Evolutionary conservation across 148 eudicot species (phyloP).

Genomic region (Diospyros lotus): DNA sequence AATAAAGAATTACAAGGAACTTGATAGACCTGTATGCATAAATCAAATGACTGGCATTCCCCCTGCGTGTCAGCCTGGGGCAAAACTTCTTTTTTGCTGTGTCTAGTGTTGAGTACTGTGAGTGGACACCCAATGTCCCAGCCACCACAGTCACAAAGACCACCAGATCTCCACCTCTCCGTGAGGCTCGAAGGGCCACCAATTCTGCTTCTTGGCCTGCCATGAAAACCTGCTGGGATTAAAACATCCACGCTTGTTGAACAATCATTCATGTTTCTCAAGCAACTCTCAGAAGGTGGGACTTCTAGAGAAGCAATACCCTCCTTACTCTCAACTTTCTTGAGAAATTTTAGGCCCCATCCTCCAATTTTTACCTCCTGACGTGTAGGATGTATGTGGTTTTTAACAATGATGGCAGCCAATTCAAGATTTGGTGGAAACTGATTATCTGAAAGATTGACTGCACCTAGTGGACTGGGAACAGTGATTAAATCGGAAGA

Average conservation of each 20-base stretch:
- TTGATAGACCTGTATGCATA: slow-evolving; percentile 45
- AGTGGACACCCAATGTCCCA: slow-evolving; percentile 96
- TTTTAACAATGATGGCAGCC: slow-evolving; percentile 70
- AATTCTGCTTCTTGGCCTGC: slow-evolving; percentile 55
- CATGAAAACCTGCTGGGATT: slow-evolving; percentile 69
- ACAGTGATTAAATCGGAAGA: slow-evolving; percentile 14
- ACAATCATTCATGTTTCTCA: slow-evolving; percentile 24
- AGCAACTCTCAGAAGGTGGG: slow-evolving; percentile 23
- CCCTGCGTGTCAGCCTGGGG: slow-evolving; percentile 23
- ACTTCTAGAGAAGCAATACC: slow-evolving; percentile 16
- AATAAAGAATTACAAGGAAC: slow-evolving; percentile 6
- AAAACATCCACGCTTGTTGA: slow-evolving; percentile 56
- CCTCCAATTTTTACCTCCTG: slow-evolving; percentile 52
- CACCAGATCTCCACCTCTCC: slow-evolving; percentile 72
- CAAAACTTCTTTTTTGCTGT: slow-evolving; percentile 24
- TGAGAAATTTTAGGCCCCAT: slow-evolving; percentile 86
- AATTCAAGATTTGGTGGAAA: slow-evolving; percentile 60
- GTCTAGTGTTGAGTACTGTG: slow-evolving; percentile 39
- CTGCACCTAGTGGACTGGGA: slow-evolving; percentile 9
- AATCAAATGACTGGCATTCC: slow-evolving; percentile 47
- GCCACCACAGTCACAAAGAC: slow-evolving; percentile 89
- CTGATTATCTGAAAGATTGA: slow-evolving; percentile 21
- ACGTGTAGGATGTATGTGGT: slow-evolving; percentile 22
- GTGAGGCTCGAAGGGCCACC: slow-evolving; percentile 66
- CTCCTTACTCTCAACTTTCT: slow-evolving; percentile 31